phyloP scores from a whole-genome alignment of 169 alveolate species.

The Plasmodium berghei region DNA sequence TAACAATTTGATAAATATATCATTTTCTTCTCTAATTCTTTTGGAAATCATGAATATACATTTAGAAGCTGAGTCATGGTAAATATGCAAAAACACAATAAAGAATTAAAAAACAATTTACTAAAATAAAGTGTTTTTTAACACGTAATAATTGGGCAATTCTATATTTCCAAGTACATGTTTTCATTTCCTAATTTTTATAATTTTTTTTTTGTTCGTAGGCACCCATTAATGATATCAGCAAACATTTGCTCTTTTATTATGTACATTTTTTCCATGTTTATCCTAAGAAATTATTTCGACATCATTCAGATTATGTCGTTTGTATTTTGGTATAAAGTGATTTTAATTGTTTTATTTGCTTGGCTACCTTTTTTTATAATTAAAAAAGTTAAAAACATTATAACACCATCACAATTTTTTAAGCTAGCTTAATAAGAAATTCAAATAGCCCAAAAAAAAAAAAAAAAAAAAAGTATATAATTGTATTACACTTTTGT shows the following conservation, averaged over 20 bases:
- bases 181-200: neutral
- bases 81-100: constrained; percentile 71
- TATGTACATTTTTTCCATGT: constrained; percentile 89
- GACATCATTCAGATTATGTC: constrained; percentile 91
- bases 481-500: too few relatives aligned
- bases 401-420: constrained; percentile 91
- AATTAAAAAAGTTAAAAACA: constrained; percentile 86
- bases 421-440: constrained; percentile 81
- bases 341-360: constrained; percentile 89
- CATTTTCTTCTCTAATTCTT: constrained; percentile 96
- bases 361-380: constrained; percentile 95
- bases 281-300: constrained; percentile 91
- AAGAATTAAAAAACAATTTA: neutral
- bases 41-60: constrained; percentile 95
- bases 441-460: neutral
- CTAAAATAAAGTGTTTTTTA: neutral
- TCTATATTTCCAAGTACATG: neutral
- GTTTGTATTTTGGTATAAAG: constrained; percentile 91
- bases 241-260: constrained; percentile 87
- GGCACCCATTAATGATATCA: constrained; percentile 89
- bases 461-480: too few relatives aligned
- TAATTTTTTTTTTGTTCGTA: constrained; percentile 30
- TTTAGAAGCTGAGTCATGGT: constrained; percentile 94
- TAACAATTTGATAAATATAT: constrained; percentile 94
- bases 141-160: neutral